Evolutionary conservation across 1,139 yeast species (phyloP), one percentile per base, ranked within the genome.

Genomic region (Protomyces inundatus): DNA sequence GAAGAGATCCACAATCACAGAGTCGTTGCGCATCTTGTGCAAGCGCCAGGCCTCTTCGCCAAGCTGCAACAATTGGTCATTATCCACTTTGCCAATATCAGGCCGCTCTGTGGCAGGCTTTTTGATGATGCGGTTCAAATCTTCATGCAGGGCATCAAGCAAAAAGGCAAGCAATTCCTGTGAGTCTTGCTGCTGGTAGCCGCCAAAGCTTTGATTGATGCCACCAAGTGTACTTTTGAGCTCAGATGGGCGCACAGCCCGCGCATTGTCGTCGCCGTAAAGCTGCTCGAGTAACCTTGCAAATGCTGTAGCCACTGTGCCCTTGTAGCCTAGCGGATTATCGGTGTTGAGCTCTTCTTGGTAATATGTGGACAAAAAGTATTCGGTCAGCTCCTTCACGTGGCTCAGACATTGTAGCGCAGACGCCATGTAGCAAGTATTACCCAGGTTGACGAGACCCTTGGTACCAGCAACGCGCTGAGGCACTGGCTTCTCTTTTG

Each of bases 361-460:
- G 72, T 79, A 88, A n/a, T 82, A 78, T 62, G 83, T 81, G 71
- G 82, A 83, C 42, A 75, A 63, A 71, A 93, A 93, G 73, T 90
- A 93, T 56, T 84, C 80, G 16, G 86, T 83, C 51, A 93, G 76
- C 73, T 90, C 97, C 0, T 96, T 96, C 10, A 91, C 81, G 72
- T 93, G 98, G 0, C 85, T 81, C 59, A 93, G 77, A 72, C 98
- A 93, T 73, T 93, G 98, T 64, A 93, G 77, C 0, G 98, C 97
- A 14, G 97, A 89, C 75, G 93, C 93, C 98, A 93, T 93, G 73
- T 90, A 93, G 73, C 98, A 93, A 0, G 97, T 88, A 72, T 93
- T 93, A 5, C 98, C 98, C 68, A 93, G 77, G 72, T 93, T 93
- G 54, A 81, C 80, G 60, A 93, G 77, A 0, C 98, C 98, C 63